Evolutionary conservation across 2,329 filamentous ascomycete species (phyloP).

Genomic region (Venturiaceae sp.): DNA sequence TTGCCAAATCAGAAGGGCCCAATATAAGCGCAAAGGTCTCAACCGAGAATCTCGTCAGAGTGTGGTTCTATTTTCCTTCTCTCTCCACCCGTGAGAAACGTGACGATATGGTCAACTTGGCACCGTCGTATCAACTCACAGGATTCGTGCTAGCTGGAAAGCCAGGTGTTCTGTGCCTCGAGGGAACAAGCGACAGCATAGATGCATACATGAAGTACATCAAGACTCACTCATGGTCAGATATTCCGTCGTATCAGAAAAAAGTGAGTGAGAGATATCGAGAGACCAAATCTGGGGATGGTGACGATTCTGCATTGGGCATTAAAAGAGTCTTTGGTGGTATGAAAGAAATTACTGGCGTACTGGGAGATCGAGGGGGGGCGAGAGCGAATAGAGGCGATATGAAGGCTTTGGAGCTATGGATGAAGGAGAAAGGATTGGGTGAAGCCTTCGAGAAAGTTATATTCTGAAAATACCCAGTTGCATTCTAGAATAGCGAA

Average conservation of each 20-base stretch:
- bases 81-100: slow-evolving; percentile 50
- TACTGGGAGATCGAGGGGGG: slow-evolving; percentile 37
- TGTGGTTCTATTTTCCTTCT: slow-evolving; percentile 56
- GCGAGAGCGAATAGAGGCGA: slow-evolving; percentile 41
- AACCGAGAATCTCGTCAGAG: slow-evolving; percentile 33
- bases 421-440: slow-evolving; percentile 36
- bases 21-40: background rate
- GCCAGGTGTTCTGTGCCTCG: slow-evolving; percentile 44
- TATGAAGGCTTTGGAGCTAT: slow-evolving; percentile 43
- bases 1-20: background rate
- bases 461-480: slow-evolving; percentile 16
- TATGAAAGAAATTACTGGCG: slow-evolving; percentile 49
- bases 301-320: slow-evolving; percentile 8
- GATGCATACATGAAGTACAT: slow-evolving; percentile 55
- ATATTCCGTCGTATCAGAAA: slow-evolving; percentile 52
- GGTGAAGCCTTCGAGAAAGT: slow-evolving; percentile 36
- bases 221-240: slow-evolving; percentile 54
- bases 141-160: slow-evolving; percentile 53
- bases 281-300: slow-evolving; percentile 21
- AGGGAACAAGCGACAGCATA: slow-evolving; percentile 37
- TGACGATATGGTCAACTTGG: slow-evolving; percentile 45
- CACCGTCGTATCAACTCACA: slow-evolving; percentile 42
- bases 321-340: slow-evolving; percentile 37
- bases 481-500: no score
- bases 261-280: slow-evolving; percentile 49